Evolutionary conservation across 2,329 filamentous ascomycete genomes (phyloP).

Genomic region (Paracoccidioides brasiliensis): DNA sequence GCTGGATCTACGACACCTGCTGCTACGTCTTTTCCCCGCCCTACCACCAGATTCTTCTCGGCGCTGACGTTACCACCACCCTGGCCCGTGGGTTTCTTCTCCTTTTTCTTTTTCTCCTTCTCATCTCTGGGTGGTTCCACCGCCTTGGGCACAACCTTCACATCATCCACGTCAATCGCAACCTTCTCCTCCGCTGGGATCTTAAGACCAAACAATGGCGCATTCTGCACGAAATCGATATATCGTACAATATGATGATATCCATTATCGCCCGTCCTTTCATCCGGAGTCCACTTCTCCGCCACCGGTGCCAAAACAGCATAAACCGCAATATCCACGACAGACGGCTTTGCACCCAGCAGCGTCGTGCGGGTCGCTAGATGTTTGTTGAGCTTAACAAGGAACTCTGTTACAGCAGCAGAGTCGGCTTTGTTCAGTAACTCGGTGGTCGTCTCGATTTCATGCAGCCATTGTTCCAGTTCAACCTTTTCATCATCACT

Average conservation of each 20-base stretch:
- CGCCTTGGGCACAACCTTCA: slow-evolving; percentile 77
- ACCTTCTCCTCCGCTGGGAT: slow-evolving; percentile 64
- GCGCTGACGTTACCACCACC: slow-evolving; percentile 5
- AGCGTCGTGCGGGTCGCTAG: slow-evolving; percentile 79
- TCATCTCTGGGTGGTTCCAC: slow-evolving; percentile 91
- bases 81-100: slow-evolving; percentile 55
- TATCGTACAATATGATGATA: slow-evolving; percentile 84
- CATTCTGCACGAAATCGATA: slow-evolving; percentile 91
- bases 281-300: slow-evolving; percentile 65
- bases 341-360: slow-evolving; percentile 77
- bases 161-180: slow-evolving; percentile 61
- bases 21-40: slow-evolving; percentile 26
- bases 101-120: slow-evolving; percentile 94
- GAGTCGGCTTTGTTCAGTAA: slow-evolving; percentile 38
- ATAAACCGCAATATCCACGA: slow-evolving; percentile 77
- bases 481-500: slow-evolving; percentile 68
- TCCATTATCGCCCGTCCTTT: slow-evolving; percentile 79
- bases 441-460: slow-evolving; percentile 55
- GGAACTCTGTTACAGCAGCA: slow-evolving; percentile 46
- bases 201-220: slow-evolving; percentile 54
- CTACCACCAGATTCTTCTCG: slow-evolving; percentile 26
- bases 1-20: slow-evolving; percentile 15
- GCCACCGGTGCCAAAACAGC: slow-evolving; percentile 63
- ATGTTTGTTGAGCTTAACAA: slow-evolving; percentile 72
- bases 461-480: slow-evolving; percentile 78